Evolutionary conservation across 1,139 yeast species (phyloP).

Genomic region (Meyerozyma guilliermondii): DNA sequence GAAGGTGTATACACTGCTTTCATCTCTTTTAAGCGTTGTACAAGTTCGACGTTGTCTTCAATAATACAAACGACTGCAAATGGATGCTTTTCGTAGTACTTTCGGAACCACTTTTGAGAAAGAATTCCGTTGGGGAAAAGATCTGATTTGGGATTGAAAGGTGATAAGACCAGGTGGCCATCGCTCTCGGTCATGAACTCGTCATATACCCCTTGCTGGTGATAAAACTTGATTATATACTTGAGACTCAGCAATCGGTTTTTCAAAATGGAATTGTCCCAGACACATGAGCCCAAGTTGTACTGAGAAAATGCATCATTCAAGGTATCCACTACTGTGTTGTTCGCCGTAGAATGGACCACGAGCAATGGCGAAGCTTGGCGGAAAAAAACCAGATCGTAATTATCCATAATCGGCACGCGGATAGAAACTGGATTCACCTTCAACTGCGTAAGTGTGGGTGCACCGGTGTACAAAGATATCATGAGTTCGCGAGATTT

Average conservation of each 20-base stretch:
- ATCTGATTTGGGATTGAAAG: constrained; percentile 32
- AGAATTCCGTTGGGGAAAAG: constrained; percentile 42
- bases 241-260: constrained; percentile 33
- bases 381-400: constrained; percentile 22
- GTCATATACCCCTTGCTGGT: neutral
- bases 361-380: constrained; percentile 31
- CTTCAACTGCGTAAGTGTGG: neutral
- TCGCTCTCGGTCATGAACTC: constrained; percentile 6
- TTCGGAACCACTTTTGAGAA: constrained; percentile 31
- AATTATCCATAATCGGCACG: constrained; percentile 24
- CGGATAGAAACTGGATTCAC: neutral
- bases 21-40: constrained; percentile 14
- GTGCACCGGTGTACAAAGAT: neutral
- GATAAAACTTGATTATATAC: constrained; percentile 22
- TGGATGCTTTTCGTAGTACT: constrained; percentile 29
- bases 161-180: constrained; percentile 29
- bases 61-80: constrained; percentile 24
- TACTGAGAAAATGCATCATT: neutral
- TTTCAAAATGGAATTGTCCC: constrained; percentile 40
- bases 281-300: constrained; percentile 19
- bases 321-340: constrained; percentile 2
- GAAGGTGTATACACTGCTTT: constrained; percentile 14
- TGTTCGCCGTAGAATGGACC: constrained; percentile 12
- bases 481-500: neutral
- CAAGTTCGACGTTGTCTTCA: constrained; percentile 15